phyloP scores from a whole-genome alignment of 352 stramenopile genomes.

The Aphanomyces cochlioides region DNA sequence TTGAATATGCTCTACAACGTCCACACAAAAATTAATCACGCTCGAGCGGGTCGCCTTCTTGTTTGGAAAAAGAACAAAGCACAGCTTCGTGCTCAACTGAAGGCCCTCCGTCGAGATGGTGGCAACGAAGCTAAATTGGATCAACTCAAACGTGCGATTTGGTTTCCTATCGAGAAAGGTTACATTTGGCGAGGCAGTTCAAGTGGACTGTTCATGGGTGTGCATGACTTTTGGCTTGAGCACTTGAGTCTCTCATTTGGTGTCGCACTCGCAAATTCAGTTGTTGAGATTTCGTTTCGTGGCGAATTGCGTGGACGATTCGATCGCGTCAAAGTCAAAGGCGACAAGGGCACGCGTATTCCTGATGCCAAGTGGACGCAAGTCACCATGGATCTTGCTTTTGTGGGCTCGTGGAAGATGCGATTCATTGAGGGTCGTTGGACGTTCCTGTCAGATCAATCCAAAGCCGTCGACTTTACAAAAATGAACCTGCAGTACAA shows the following conservation, averaged over 20 bases:
- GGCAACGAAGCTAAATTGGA: constrained; percentile 52
- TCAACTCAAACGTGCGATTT: constrained; percentile 58
- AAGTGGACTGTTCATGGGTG: constrained; percentile 72
- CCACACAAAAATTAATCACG: constrained; percentile 12
- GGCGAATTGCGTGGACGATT: background rate
- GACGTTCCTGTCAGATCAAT: background rate
- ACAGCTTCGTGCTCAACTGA: constrained; percentile 5
- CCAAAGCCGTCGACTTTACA: constrained; percentile 56
- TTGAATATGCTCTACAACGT: background rate
- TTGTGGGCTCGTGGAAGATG: constrained; percentile 50
- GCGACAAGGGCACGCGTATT: constrained; percentile 69
- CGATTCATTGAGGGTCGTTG: constrained; percentile 52
- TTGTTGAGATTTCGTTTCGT: background rate
- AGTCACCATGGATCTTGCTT: constrained; percentile 51
- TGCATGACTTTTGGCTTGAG: constrained; percentile 69
- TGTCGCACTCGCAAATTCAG: background rate
- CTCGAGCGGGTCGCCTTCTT: background rate
- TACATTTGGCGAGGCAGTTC: constrained; percentile 77
- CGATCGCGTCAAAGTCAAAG: constrained; percentile 61
- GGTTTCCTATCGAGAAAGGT: constrained; percentile 64
- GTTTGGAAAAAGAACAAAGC: constrained; percentile 14
- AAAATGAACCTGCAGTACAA: constrained; percentile 38
- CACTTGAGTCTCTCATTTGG: constrained; percentile 54
- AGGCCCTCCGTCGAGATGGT: background rate
- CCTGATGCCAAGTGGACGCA: constrained; percentile 64